Conservation (phyloP, 2,329 filamentous ascomycete genomes). For the Apiospora saccharicola region DNA sequence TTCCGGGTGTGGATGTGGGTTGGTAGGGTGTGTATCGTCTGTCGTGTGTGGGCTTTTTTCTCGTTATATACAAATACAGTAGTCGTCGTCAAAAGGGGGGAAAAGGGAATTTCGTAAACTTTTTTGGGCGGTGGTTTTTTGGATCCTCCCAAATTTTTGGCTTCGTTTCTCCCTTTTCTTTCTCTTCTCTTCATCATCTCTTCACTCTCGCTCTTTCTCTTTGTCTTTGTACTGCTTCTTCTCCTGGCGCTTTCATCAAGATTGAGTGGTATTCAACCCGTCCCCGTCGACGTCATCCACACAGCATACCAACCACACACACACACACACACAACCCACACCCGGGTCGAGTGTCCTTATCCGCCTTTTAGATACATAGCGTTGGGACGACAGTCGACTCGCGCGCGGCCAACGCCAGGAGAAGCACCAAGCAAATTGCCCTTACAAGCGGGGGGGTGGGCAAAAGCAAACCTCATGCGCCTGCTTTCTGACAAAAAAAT, state of each 20-base stretch:
- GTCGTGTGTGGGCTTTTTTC: neutral
- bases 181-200: neutral
- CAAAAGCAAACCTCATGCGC: slow-evolving; percentile 10
- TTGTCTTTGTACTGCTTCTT: neutral
- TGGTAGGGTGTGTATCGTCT: neutral
- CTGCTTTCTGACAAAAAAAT: slow-evolving; percentile 15
- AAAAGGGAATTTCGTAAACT: slow-evolving; percentile 12
- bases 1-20: neutral
- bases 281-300: neutral
- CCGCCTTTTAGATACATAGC: neutral
- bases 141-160: neutral
- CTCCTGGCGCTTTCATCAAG: slow-evolving; percentile 11
- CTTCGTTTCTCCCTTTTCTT: neutral
- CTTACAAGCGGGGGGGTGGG: neutral
- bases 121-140: neutral
- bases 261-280: neutral
- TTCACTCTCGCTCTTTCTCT: neutral
- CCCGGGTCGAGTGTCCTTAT: neutral
- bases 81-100: neutral
- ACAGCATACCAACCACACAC: neutral
- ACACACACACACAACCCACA: neutral
- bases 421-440: neutral
- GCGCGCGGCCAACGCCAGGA: slow-evolving; percentile 1
- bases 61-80: slow-evolving; percentile 14
- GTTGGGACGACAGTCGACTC: neutral